Conservation (phyloP, 352 stramenopile species). For the Phytophthora cajani region DNA sequence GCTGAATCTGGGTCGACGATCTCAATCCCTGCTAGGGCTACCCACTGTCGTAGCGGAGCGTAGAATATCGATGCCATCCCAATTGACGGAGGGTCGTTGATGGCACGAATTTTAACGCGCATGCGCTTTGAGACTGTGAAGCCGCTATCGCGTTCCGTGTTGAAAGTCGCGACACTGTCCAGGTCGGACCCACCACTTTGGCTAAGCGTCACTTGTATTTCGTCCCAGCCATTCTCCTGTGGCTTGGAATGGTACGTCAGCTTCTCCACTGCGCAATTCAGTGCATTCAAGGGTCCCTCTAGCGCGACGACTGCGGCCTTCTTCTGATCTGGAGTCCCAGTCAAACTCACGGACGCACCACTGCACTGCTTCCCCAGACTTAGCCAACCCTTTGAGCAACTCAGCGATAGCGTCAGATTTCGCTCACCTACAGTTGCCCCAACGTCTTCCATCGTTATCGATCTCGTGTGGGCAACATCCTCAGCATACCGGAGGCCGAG, state of each 20-base stretch:
- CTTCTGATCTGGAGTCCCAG: slow-evolving; percentile 3
- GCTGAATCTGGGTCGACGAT: slow-evolving; percentile 57
- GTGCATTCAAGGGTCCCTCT: slow-evolving; percentile 32
- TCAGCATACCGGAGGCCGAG: background rate
- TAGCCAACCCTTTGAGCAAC: slow-evolving; percentile 43
- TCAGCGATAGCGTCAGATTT: slow-evolving; percentile 37
- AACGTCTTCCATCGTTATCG: slow-evolving; percentile 51
- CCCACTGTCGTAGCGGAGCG: slow-evolving; percentile 42
- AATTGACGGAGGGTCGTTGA: slow-evolving; percentile 55
- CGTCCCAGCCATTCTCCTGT: slow-evolving; percentile 38
- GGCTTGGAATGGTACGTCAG: slow-evolving; percentile 53
- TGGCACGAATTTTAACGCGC: slow-evolving; percentile 44
- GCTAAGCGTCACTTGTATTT: slow-evolving; percentile 51
- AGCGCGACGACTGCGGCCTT: slow-evolving; percentile 24
- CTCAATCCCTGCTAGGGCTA: slow-evolving; percentile 20
- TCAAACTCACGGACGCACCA: slow-evolving; percentile 13
- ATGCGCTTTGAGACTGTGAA: slow-evolving; percentile 48
- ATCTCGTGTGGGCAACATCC: slow-evolving; percentile 26
- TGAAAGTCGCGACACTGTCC: background rate
- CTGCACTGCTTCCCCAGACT: slow-evolving; percentile 39
- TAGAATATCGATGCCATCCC: slow-evolving; percentile 38
- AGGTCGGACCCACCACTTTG: slow-evolving; percentile 12
- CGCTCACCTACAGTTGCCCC: slow-evolving; percentile 12
- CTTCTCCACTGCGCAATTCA: slow-evolving; percentile 63
- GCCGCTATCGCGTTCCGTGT: slow-evolving; percentile 17